Evolutionary conservation across 139 green algal species (phyloP).

Genomic region (Asterochloris erici): DNA sequence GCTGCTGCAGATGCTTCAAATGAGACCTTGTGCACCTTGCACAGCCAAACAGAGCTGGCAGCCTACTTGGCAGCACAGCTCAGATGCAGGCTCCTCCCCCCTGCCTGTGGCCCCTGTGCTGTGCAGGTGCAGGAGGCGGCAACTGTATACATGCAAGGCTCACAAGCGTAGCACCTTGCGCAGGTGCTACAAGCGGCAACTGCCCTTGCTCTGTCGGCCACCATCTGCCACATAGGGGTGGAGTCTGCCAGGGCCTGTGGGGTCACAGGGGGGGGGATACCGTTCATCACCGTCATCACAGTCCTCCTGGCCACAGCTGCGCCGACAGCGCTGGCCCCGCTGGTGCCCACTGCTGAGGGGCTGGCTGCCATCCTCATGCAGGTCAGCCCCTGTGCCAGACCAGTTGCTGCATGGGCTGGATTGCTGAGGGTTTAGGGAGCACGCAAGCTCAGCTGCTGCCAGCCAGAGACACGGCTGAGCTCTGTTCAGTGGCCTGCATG

Average conservation of each 20-base stretch:
- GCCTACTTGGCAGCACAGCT: no score
- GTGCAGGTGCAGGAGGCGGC: no score
- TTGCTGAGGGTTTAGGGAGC: no score
- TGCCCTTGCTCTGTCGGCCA: slow-evolving; percentile 38
- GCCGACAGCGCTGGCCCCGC: slow-evolving; percentile 41
- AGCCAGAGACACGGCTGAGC: background rate
- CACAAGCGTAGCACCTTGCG: background rate
- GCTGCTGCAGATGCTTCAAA: no score
- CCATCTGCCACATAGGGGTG: slow-evolving; percentile 50
- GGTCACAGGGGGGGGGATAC: slow-evolving; percentile 19
- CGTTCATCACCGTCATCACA: slow-evolving; percentile 20
- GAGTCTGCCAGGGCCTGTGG: slow-evolving; percentile 14
- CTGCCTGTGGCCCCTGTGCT: no score
- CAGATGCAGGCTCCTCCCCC: no score
- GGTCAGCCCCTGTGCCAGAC: slow-evolving; percentile 21
- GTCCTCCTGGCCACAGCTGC: slow-evolving; percentile 63
- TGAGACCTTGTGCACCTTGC: no score
- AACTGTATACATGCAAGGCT: no score
- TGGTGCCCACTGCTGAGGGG: slow-evolving; percentile 65
- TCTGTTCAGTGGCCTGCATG: background rate
- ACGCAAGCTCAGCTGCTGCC: background rate
- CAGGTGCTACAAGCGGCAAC: slow-evolving; percentile 45
- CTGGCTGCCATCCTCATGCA: slow-evolving; percentile 83
- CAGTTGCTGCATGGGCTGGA: background rate
- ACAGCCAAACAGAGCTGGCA: no score